Evolutionary conservation across 2,329 filamentous ascomycete species (phyloP), one percentile per base, ranked within the genome.

Genomic region (Calonectria multiphialidica): DNA sequence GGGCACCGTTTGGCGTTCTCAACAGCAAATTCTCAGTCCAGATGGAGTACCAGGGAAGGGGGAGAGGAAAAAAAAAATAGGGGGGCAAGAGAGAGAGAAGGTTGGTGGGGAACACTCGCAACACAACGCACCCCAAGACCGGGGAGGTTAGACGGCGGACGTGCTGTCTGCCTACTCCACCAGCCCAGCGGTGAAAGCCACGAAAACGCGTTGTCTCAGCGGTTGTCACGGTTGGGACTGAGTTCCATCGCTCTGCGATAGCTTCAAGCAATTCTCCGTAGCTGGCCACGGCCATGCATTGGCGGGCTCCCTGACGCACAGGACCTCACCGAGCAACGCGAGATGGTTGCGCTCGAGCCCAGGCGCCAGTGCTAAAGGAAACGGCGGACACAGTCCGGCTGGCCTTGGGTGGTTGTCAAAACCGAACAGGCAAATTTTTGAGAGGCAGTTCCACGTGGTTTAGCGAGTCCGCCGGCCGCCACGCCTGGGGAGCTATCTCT

Each of bases 371-470:
- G 49, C 49, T 55, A 44, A 53, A 13, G 53, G 57, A 40, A 35
- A 33, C n/a, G 28, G 45, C 57, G 49, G 50, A 40, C 35, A 35
- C 53, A 40, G 53, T 18, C 33, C 53, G 33, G 53, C 53, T 25
- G 21, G 13, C 33, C 30, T 40, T 18, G 53, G 35, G 33, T 15
- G 21, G 65, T 13, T 59, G 42, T 67, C 53, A 67, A 67, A 45
- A 28, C 57, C 40, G 30, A 40, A 23, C 33, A 40, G 35, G 53
- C 35, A 59, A 28, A 23, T 23, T 55, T 37, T 62, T 47, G 66
- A 57, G 49, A 65, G 18, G 45, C 23, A 57, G 21, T 71, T 59
- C 71, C 71, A 72, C 71, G 71, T 72, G 71, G 71, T 55, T 59
- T 37, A 59, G 53, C 37, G 37, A 45, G 53, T 37, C 61, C 50